Base-by-base conservation (phyloP, 139 green algal species). In the Spirogloea muscicola region DNA sequence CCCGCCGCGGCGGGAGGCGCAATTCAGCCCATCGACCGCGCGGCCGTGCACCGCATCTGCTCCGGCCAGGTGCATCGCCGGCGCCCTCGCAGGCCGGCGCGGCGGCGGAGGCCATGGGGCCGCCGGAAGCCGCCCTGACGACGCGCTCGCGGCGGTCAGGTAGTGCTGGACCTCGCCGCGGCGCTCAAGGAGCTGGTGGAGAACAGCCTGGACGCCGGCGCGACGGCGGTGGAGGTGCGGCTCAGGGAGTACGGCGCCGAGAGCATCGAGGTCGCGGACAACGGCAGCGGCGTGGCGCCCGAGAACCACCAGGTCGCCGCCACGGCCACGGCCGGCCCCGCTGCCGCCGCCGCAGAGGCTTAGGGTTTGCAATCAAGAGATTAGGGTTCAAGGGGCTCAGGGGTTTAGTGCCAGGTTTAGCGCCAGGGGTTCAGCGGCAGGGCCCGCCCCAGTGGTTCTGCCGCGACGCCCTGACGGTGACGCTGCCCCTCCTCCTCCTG, bases 251-350 rank as follows among this genome's bases (percentile, higher is more conserved):
- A 91, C 72, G 93, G 93, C 21, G 71, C 63, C 2, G 86, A 94
- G 68, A 68, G 91, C 33, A 88, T 98, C 7, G 94, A 98, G 82
- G 92, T 98, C 1, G 85, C 89, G 13, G 94, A 98, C 84, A 97
- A 98, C 55, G 94, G 94, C 0, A 74, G 60, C 1, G 94, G 94
- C 13, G 84, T 98, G 1, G 7, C 67, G 0, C 84, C 84, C 0
- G 73, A 72, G 2, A 83, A 96, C 64, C 88, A 93, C 25, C 51
- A 79, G 72, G 71, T 79, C 27, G 6, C 25, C 18, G 46, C 21
- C 46, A 31, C 21, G 21, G 46, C 46, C 21, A 55, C 46, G 21
- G n/a, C n/a, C n/a, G n/a, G n/a, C n/a, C n/a, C n/a, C n/a, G n/a
- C n/a, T n/a, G n/a, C n/a, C n/a, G n/a, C n/a, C n/a, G n/a, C n/a